Conservation (phyloP, 257 asterid genomes). For the Paulownia fortunei region DNA sequence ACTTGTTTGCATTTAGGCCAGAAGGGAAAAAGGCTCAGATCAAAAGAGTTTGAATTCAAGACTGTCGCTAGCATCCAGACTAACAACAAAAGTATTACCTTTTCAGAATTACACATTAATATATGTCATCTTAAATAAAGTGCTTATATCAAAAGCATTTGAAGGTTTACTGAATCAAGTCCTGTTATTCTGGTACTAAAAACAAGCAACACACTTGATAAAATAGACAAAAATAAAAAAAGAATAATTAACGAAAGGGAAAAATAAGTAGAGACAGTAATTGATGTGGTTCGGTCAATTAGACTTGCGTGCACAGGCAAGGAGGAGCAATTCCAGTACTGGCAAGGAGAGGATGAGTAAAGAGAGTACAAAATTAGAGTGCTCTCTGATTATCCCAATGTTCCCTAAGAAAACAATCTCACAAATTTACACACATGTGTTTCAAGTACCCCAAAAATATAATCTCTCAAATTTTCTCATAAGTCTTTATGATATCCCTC, state of each 20-base stretch:
- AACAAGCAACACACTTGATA: neutral
- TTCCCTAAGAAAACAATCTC: neutral
- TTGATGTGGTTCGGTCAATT: neutral
- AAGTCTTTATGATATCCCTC: neutral
- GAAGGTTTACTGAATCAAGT: neutral
- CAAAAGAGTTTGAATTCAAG: neutral
- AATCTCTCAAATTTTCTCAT: neutral
- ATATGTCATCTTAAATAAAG: neutral
- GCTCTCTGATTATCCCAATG: neutral
- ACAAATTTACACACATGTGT: neutral
- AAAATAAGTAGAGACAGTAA: neutral
- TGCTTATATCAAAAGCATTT: conserved; percentile 9
- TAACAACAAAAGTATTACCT: neutral
- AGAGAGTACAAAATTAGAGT: neutral
- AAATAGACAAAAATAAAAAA: neutral
- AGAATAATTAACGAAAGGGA: neutral
- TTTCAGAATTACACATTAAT: neutral
- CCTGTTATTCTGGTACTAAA: neutral
- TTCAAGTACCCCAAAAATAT: neutral
- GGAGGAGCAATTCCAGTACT: neutral
- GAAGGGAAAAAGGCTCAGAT: neutral
- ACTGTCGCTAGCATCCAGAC: neutral
- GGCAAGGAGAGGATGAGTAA: neutral
- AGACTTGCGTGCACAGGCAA: neutral
- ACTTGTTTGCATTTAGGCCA: neutral